These are phyloP conservation scores for Lactifluus subvellereus DNA, from an alignment of 768 basidiomycete genomes.

Conservation along the genomic window DNA sequence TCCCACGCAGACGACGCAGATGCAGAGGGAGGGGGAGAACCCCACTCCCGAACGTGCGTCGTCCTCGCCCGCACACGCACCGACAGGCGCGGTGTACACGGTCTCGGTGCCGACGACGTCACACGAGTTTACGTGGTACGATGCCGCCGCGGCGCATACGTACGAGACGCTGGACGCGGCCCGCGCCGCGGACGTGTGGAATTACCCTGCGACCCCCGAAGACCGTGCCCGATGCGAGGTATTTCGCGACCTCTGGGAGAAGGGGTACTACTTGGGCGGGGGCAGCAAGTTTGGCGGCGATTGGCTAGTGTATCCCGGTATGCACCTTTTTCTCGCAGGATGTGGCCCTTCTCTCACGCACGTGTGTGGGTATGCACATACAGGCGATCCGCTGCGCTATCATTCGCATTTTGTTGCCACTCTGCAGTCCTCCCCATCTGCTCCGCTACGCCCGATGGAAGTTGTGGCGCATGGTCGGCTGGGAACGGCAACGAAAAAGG, in stretches of 20 bases:
- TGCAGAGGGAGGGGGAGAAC: background rate
- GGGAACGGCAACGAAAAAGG: conserved; percentile 96
- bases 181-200: conserved; percentile 65
- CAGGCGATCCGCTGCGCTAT: conserved; percentile 91
- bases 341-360: background rate
- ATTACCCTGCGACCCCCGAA: conserved; percentile 55
- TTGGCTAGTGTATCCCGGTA: conserved; percentile 94
- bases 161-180: conserved; percentile 58
- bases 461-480: conserved; percentile 92
- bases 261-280: conserved; percentile 81
- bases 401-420: conserved; percentile 94
- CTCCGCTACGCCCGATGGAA: conserved; percentile 78
- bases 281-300: conserved; percentile 96
- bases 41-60: background rate
- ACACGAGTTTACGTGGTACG: conserved; percentile 63
- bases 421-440: conserved; percentile 58
- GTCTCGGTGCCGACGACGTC: conserved; percentile 67
- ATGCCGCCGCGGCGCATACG: conserved; percentile 33
- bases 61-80: conserved; percentile 11
- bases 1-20: background rate
- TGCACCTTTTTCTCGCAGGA: conserved; percentile 24
- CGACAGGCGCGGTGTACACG: conserved; percentile 36
- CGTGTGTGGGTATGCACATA: background rate
- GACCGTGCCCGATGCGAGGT: conserved; percentile 76
- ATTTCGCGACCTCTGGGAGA: conserved; percentile 74